Percentiles rank a stretch among this genome's conserved stretches.
Evolutionary conservation across 1,284 basidiomycete species (phyloP).

Genomic region (Coriolopsis trogii): DNA sequence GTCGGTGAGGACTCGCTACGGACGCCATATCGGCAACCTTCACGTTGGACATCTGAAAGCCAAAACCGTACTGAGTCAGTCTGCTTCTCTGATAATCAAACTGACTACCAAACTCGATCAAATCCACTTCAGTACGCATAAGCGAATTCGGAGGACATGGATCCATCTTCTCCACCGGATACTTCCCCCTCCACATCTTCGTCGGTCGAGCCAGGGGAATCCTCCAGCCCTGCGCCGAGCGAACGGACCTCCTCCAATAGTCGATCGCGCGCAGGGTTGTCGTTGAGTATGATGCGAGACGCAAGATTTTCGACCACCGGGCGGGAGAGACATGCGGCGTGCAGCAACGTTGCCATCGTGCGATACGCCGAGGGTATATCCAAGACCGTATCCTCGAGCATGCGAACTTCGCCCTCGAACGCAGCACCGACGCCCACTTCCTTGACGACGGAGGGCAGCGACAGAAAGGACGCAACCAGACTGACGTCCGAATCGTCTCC

Average conservation of each 20-base stretch:
- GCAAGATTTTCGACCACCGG: conserved; percentile 22
- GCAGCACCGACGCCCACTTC: conserved; percentile 3
- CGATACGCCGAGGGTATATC: conserved; percentile 28
- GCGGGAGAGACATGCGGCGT: conserved; percentile 16
- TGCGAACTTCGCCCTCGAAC: conserved; percentile 19
- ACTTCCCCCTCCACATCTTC: conserved; percentile 3
- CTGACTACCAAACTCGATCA: not conserved
- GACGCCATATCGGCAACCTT: no score
- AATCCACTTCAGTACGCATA: conserved; percentile 14
- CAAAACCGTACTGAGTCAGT: not conserved
- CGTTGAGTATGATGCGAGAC: conserved; percentile 10
- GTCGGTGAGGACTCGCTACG: no score
- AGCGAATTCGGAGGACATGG: conserved; percentile 10
- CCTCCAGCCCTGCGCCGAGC: not conserved
- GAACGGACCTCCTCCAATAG: conserved; percentile 21
- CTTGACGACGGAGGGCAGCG: conserved; percentile 10
- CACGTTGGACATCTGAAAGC: not conserved
- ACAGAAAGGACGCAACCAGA: conserved; percentile 25
- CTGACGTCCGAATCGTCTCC: conserved; percentile 21
- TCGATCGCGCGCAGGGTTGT: conserved; percentile 17
- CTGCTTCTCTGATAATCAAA: not conserved
- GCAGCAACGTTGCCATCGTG: conserved; percentile 28
- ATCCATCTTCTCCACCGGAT: conserved; percentile 13
- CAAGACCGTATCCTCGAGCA: conserved; percentile 27
- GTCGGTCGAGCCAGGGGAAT: not conserved